Conservation (phyloP, 768 basidiomycete species). For the Suillus clintonianus region DNA sequence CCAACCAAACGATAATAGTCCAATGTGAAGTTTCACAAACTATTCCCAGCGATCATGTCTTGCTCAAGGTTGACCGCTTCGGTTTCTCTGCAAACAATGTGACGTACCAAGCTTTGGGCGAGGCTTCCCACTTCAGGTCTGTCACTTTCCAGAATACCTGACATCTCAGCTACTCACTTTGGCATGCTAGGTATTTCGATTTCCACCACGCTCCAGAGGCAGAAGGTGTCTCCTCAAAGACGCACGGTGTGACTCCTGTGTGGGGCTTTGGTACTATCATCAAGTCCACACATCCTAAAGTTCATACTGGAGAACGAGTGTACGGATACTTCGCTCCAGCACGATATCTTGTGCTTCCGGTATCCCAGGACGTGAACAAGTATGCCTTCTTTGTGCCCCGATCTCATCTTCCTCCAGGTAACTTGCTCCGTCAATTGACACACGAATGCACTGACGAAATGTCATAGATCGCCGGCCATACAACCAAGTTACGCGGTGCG, state of each 20-base stretch:
- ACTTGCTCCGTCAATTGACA: not conserved
- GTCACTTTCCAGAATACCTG: not conserved
- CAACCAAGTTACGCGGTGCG: constrained; percentile 66
- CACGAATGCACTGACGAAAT: constrained; percentile 1
- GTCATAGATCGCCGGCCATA: constrained; percentile 65
- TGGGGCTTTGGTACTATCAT: constrained; percentile 71
- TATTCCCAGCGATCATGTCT: constrained; percentile 45
- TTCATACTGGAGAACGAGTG: constrained; percentile 57
- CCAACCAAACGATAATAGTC: constrained; percentile 30
- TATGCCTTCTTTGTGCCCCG: constrained; percentile 59
- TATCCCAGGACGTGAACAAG: constrained; percentile 55
- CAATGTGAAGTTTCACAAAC: constrained; percentile 19
- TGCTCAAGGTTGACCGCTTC: constrained; percentile 64
- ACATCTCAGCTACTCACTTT: not conserved
- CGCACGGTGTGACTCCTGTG: constrained; percentile 67
- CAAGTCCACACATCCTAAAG: constrained; percentile 48
- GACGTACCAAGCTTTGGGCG: constrained; percentile 63
- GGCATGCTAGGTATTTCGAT: constrained; percentile 63
- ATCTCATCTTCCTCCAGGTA: constrained; percentile 63
- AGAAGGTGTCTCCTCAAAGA: constrained; percentile 40
- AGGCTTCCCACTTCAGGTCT: constrained; percentile 42
- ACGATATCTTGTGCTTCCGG: constrained; percentile 54
- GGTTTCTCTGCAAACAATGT: constrained; percentile 75
- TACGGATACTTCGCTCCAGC: constrained; percentile 64
- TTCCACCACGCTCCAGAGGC: constrained; percentile 54